Conservation (phyloP, 2,329 filamentous ascomycete species). For the Arthrinium phaeospermum region DNA sequence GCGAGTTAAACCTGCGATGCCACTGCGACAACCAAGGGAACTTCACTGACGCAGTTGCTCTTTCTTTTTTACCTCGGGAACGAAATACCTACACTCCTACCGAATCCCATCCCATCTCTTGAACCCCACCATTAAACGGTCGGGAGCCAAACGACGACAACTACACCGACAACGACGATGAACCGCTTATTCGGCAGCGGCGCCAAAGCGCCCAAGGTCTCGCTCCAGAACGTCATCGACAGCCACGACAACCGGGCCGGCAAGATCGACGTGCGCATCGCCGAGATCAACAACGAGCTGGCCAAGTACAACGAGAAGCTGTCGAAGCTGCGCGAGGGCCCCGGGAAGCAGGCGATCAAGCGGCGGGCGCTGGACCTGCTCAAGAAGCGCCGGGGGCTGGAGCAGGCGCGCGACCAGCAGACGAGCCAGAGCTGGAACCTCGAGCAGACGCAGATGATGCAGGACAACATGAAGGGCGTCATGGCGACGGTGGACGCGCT, state of each 20-base stretch:
- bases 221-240: slow-evolving; percentile 72
- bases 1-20: neutral
- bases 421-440: slow-evolving; percentile 98
- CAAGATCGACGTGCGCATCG: slow-evolving; percentile 17
- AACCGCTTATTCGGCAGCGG: slow-evolving; percentile 95
- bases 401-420: slow-evolving; percentile 90
- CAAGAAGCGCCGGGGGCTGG: slow-evolving; percentile 92
- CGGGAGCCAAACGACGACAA: neutral
- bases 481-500: slow-evolving; percentile 98
- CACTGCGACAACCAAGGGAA: neutral
- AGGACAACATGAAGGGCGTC: slow-evolving; percentile 97
- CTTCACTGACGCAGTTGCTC: neutral
- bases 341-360: slow-evolving; percentile 90
- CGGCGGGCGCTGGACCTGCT: slow-evolving; percentile 94
- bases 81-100: neutral
- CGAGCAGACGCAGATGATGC: slow-evolving; percentile 98
- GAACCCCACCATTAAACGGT: neutral
- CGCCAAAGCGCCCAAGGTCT: slow-evolving; percentile 85
- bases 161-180: slow-evolving; percentile 61
- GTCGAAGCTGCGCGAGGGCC: slow-evolving; percentile 85
- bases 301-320: slow-evolving; percentile 69
- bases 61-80: neutral
- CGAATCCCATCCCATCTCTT: neutral
- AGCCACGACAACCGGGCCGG: slow-evolving; percentile 70
- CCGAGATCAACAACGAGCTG: slow-evolving; percentile 80